Conservation (phyloP, 306 rosid species). For the Morella rubra region DNA sequence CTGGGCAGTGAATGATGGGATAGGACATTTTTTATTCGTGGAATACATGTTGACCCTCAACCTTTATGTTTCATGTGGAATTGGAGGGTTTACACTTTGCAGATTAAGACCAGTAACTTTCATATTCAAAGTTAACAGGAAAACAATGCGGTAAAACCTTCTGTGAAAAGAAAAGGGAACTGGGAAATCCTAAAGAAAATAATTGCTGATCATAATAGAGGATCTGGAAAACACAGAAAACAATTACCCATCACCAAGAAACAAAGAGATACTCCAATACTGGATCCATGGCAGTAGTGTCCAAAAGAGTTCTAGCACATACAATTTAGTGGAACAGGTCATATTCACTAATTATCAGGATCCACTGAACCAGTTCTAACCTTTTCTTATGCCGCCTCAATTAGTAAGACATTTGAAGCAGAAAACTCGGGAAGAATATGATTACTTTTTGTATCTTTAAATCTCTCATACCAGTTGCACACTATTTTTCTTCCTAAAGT, state of each 20-base stretch:
- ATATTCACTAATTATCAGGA: background rate
- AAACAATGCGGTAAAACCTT: background rate
- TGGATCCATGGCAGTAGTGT: background rate
- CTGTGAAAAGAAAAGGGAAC: background rate
- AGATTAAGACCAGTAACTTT: too few species aligned
- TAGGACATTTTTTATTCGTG: background rate
- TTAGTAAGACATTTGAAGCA: too few species aligned
- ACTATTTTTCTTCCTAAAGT: too few species aligned
- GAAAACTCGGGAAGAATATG: too few species aligned
- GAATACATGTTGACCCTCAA: background rate
- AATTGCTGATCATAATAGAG: background rate
- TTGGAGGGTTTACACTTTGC: background rate
- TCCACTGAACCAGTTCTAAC: background rate
- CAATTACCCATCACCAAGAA: background rate
- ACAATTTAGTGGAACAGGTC: background rate
- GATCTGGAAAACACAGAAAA: background rate
- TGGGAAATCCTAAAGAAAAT: conserved; percentile 5
- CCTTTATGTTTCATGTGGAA: background rate
- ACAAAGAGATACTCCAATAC: background rate
- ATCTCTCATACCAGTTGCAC: too few species aligned
- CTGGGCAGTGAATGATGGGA: too few species aligned
- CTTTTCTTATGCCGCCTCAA: too few species aligned
- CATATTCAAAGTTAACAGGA: background rate
- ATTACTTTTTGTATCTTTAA: too few species aligned
- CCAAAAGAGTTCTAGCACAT: background rate